Conservation (phyloP, 805 yeast genomes). For the Candida boleticola region DNA sequence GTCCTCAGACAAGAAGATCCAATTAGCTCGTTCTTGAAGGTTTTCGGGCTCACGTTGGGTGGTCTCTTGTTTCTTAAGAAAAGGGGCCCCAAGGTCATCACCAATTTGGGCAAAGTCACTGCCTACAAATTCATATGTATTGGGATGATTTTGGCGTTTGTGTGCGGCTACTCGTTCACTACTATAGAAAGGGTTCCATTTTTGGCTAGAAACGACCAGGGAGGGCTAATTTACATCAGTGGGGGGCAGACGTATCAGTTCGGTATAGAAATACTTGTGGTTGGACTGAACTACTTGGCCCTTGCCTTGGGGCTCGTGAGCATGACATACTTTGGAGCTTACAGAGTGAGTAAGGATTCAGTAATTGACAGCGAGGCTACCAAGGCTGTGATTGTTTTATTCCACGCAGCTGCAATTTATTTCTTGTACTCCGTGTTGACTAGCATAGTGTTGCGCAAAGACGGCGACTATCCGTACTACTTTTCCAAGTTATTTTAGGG, state of each 20-base stretch:
- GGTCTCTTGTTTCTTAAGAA: constrained; percentile 49
- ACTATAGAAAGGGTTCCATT: constrained; percentile 62
- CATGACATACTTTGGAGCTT: constrained; percentile 38
- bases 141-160: constrained; percentile 40
- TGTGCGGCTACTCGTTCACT: constrained; percentile 67
- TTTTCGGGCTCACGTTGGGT: constrained; percentile 45
- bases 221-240: constrained; percentile 53
- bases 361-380: constrained; percentile 16
- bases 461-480: constrained; percentile 47
- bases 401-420: constrained; percentile 22
- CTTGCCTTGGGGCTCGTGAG: constrained; percentile 42
- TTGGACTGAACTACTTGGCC: constrained; percentile 48
- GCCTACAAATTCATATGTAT: constrained; percentile 31
- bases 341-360: constrained; percentile 19
- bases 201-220: constrained; percentile 50
- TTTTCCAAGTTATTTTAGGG: constrained; percentile 28
- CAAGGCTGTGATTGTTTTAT: constrained; percentile 18
- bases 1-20: constrained; percentile 43
- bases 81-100: constrained; percentile 31
- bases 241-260: constrained; percentile 70
- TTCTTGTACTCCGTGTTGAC: constrained; percentile 45
- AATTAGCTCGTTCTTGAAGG: constrained; percentile 37
- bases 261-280: constrained; percentile 62
- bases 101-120: constrained; percentile 17
- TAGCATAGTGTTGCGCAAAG: constrained; percentile 45